A percentile compares a stretch with the other conserved stretches of the same genome.
Evolutionary conservation across 2,329 filamentous ascomycete genomes (phyloP).

Genomic region (Leptographium radiaticola): DNA sequence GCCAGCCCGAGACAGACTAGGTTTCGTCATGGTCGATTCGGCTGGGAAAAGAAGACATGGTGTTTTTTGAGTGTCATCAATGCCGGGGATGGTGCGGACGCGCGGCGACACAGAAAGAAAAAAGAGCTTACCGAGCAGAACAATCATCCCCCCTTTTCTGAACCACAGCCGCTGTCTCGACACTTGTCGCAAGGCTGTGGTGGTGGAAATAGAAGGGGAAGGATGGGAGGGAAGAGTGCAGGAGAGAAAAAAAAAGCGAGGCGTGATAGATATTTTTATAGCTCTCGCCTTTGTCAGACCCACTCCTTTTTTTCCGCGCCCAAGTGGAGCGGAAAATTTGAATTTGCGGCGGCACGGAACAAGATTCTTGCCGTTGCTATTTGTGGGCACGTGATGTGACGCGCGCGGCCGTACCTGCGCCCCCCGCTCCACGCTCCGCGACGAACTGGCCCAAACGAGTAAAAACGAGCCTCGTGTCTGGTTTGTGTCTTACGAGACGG

Average conservation of each 20-base stretch:
- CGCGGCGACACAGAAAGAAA: neutral
- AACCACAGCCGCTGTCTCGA: neutral
- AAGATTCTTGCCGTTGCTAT: neutral
- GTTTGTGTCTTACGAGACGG: no score
- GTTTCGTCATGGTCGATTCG: conserved; percentile 79
- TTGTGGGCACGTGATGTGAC: neutral
- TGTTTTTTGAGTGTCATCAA: conserved; percentile 59
- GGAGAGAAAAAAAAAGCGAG: neutral
- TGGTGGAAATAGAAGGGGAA: neutral
- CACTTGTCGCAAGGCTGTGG: neutral
- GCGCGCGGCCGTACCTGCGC: no score
- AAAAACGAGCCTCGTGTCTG: no score
- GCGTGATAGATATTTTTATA: neutral
- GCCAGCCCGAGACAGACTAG: conserved; percentile 51
- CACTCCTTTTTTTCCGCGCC: neutral
- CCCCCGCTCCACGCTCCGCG: no score
- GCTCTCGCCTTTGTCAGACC: neutral
- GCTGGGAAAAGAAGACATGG: conserved; percentile 74
- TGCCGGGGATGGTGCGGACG: conserved; percentile 18
- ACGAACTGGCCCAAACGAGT: no score
- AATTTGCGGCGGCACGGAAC: neutral
- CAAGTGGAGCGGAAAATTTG: neutral
- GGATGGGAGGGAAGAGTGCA: neutral
- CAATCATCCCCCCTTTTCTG: neutral
- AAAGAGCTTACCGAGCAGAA: neutral